These are phyloP conservation scores for Aspergillus fructus DNA, from an alignment of 2,329 filamentous ascomycete genomes.

Conservation along the genomic window DNA sequence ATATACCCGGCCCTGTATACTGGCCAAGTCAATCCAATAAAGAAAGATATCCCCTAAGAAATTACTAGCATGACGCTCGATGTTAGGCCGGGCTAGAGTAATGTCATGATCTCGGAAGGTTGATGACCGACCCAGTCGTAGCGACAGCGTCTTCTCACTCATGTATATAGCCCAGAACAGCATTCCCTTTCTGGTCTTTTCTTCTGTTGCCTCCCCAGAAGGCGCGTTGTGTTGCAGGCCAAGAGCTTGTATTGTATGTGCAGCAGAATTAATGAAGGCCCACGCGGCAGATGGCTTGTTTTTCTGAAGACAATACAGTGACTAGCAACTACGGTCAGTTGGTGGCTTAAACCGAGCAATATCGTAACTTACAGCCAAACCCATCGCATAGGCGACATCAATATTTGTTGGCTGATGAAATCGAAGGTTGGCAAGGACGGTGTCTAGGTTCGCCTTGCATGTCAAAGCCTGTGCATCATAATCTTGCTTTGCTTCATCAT, in stretches of 20 bases:
- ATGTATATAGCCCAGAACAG: conserved; percentile 6
- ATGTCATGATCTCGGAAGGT: conserved; percentile 5
- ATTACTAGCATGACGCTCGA: not conserved
- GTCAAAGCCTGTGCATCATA: not conserved
- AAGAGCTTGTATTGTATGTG: not conserved
- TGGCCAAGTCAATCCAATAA: conserved; percentile 14
- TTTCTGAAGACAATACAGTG: not conserved
- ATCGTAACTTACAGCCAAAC: not conserved
- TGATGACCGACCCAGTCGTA: not conserved
- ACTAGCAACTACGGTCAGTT: not conserved
- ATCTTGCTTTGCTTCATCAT: not conserved
- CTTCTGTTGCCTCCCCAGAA: not conserved
- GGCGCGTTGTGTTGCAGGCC: not conserved
- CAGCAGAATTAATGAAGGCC: not conserved
- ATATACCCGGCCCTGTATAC: conserved; percentile 15
- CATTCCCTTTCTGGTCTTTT: not conserved
- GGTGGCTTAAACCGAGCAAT: not conserved
- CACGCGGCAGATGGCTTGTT: not conserved
- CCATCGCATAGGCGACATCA: not conserved
- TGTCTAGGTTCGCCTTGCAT: not conserved
- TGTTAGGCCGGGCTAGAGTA: not conserved
- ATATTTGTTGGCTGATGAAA: not conserved
- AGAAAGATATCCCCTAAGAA: not conserved
- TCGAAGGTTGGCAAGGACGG: not conserved
- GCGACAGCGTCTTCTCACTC: conserved; percentile 3